Evolutionary conservation across 208 protist species (phyloP), one percentile per base, ranked within the genome.

Genomic region (Leishmania braziliensis): DNA sequence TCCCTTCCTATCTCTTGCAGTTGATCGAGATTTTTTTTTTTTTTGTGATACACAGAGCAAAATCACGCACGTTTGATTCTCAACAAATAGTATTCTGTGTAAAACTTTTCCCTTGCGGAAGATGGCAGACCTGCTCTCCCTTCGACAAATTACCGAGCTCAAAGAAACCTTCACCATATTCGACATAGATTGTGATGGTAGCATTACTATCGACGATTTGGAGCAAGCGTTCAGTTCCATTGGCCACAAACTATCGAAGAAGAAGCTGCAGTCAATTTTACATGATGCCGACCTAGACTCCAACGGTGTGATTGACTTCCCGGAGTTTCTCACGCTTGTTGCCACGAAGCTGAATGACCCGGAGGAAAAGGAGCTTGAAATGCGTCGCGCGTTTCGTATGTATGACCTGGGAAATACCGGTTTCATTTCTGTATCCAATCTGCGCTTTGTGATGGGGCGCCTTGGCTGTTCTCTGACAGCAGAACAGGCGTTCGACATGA

Each of bases 81-180:
- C 46, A 73, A 18, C 46, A 48, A 56, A 46, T 10, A 26, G 4
- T 26, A 18, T 48, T 48, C n/a, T 5, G 9, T 73, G 23, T 74
- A 50, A 5, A 8, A 33, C 56, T 53, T 73, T 51, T 73, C 6
- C 50, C 23, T 60, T 62, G 23, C 16, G 5, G 23, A 78, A 69
- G 51, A 98, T 98, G 95, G 95, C 95, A 10, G 94, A 97, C 85
- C 88, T 99, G 48, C 88, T 99, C 46, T 97, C 99, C 2, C 92
- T 99, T 75, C 98, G 99, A 88, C 99, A 99, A 91, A 99, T 99
- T 70, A 98, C 98, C 20, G 99, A 99, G 91, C 99, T 99, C 85
- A 99, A 99, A 91, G 99, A 99, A 86, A 99, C 99, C 2, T 99
- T 99, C 94, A 97, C 98, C 62, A 92, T 99, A 18, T 99, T 99